Percentiles rank a stretch among this genome's conserved stretches.
phyloP scores from a whole-genome alignment of 2,329 filamentous ascomycete genomes.

The Cladosporium sp. region DNA sequence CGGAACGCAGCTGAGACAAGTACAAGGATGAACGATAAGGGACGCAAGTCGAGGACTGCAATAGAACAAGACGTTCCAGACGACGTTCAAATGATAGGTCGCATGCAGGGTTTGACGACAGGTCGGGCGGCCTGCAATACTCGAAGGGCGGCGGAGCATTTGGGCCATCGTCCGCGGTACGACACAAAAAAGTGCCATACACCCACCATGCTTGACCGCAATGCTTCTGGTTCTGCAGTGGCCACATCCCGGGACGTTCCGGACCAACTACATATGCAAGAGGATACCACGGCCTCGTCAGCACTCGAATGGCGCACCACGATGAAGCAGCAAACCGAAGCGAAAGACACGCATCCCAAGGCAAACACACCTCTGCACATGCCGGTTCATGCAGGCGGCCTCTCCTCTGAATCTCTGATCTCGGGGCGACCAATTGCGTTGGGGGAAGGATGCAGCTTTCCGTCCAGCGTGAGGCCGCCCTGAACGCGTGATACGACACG shows the following conservation, averaged over 20 bases:
- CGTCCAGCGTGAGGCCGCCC: not conserved
- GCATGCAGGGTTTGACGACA: not conserved
- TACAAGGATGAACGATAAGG: slow-evolving; percentile 5
- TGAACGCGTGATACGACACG: slow-evolving; percentile 1
- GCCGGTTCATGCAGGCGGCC: slow-evolving; percentile 11
- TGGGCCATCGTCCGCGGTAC: not conserved
- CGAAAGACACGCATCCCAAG: slow-evolving; percentile 2
- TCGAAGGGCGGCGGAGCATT: slow-evolving; percentile 4
- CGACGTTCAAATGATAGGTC: not conserved
- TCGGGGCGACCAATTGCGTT: not conserved
- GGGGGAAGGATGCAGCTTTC: not conserved
- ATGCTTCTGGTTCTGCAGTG: not conserved
- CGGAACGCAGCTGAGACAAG: slow-evolving; percentile 9
- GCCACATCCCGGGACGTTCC: not conserved
- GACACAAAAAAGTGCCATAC: not conserved
- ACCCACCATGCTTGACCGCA: not conserved
- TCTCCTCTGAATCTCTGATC: not conserved
- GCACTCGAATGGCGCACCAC: not conserved
- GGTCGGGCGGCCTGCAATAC: slow-evolving; percentile 4
- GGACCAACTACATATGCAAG: not conserved
- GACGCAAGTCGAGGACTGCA: slow-evolving; percentile 3
- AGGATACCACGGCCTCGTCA: not conserved
- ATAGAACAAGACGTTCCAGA: not conserved
- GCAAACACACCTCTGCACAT: not conserved
- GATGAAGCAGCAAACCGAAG: slow-evolving; percentile 4